Base-by-base conservation (phyloP, 169 alveolate genomes). In the Ichthyophthirius multifiliis region DNA sequence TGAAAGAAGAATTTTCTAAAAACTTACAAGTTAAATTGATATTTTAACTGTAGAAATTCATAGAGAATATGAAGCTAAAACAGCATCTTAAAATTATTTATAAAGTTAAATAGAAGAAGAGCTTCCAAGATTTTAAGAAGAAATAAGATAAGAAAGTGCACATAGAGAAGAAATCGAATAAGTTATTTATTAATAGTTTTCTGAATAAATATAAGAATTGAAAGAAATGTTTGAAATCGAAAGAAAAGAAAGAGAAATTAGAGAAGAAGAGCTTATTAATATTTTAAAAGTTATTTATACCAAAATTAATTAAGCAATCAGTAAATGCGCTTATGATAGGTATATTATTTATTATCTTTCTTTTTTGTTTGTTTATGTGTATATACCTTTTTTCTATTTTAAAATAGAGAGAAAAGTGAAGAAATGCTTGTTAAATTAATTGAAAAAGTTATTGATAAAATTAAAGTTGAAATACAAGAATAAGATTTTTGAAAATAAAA, bases 381-480 rank as follows among this genome's bases (percentile, higher is more conserved):
- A 55, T 20, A 27, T 27, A 20, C 13, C 13, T 20, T 47, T 46
- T 47, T 3, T 16, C 31, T 15, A 55, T 27, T 23, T 55, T 18
- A 1, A 10, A 20, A 78, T 3, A 78, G 84, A 78, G 84, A 78
- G 65, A 78, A 65, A 44, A 78, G 73, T 65, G 84, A 78, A 78
- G 84, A 78, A 64, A 43, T 78, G 73, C 65, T 78, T 43, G 84
- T 78, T 45, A 78, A 64, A 65, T 67, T 78, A 43, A 78, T 78
- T 31, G 84, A 78, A 65, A 64, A 78, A 44, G 84, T 78, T 15
- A 75, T 78, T 15, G 84, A 78, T 23, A 78, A 78, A 65, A 78
- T 78, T 45, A 78, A 78, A 65, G 65, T 65, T 37, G 84, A 78
- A 35, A 63, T 78, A 63, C 45, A 41, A 1, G 84, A 78, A 30